phyloP scores from a whole-genome alignment of 2,329 filamentous ascomycete genomes.

The Penicillium griseofulvum region DNA sequence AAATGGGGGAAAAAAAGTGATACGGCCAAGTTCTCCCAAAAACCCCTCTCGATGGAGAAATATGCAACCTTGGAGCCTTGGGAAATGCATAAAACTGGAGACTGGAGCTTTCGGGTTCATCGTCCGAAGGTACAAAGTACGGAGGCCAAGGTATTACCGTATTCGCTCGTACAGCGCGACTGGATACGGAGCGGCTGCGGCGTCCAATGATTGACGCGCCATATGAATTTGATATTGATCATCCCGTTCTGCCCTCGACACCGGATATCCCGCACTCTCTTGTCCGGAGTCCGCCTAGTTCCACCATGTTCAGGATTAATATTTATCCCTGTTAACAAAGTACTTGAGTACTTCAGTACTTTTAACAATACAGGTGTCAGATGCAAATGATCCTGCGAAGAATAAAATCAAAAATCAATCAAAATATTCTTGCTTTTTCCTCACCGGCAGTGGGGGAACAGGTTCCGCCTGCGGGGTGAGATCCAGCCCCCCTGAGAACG shows the following conservation, averaged over 20 bases:
- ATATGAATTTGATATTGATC: slow-evolving; percentile 25
- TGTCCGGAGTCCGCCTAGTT: slow-evolving; percentile 5
- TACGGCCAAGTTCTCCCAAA: background rate
- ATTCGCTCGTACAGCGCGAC: slow-evolving; percentile 7
- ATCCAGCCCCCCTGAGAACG: slow-evolving; percentile 7
- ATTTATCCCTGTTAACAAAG: background rate
- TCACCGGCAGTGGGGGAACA: slow-evolving; percentile 28
- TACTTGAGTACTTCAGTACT: too few species aligned
- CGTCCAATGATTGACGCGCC: slow-evolving; percentile 22
- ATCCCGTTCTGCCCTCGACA: slow-evolving; percentile 12
- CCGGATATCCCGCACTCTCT: slow-evolving; percentile 18
- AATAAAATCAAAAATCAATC: background rate
- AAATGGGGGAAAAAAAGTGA: background rate
- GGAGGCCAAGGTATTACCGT: slow-evolving; percentile 1
- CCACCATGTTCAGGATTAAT: background rate
- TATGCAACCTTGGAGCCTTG: background rate
- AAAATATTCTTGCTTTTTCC: slow-evolving; percentile 3
- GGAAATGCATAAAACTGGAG: slow-evolving; percentile 18
- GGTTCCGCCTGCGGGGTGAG: slow-evolving; percentile 31
- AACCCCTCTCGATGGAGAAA: background rate
- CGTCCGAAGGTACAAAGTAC: slow-evolving; percentile 14
- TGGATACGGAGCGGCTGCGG: slow-evolving; percentile 24
- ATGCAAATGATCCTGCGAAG: background rate
- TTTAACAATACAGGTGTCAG: too few species aligned
- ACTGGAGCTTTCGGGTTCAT: slow-evolving; percentile 17